Evolutionary conservation across 2,329 filamentous ascomycete genomes (phyloP), one percentile per base, ranked within the genome.

Genomic region (Neopestalotiopsis sp.): DNA sequence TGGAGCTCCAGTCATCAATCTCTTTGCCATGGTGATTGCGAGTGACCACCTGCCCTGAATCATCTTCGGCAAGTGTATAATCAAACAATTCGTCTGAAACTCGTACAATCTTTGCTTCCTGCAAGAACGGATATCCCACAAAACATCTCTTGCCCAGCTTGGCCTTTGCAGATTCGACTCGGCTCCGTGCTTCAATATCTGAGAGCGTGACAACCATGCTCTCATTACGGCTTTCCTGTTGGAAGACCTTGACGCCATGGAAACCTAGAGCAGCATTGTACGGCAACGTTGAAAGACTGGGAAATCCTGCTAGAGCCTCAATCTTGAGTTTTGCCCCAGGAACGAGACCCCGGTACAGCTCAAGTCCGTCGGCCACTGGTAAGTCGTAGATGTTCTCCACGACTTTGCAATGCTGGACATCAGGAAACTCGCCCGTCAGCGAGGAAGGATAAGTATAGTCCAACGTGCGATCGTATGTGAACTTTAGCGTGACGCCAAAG

Each of bases 351-450:
- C 94, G 89, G 74, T 94, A 91, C 65, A 94, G 92, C 70, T 97
- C 92, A 63, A 98, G 82, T 1, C 95, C 96, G 67, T 98, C 95
- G 80, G 97, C 93, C 4, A 92, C 93, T 7, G 97, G 97, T 45
- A 99, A 86, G 72, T 99, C 96, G 77, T 97, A 99, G 34, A 97
- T 94, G 78, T 99, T 99, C 81, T 97, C 94, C 42, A 98, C 89
- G 76, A 97, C 99, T 75, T 89, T 94, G 78, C 96, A 99, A 76
- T 92, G 89, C 6, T 89, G 86, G 62, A 99, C 87, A 75, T 98
- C 94, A 0, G 95, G 95, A 79, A 99, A 99, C 45, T 97, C 88
- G 9, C 95, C 95, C 17, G 92, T 89, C 71, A 98, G 85, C 4
- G 95, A 96, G 3, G 95, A 97, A 1, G 93, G 93, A 77, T 98